Evolutionary conservation across 2,329 filamentous ascomycete genomes (phyloP), one percentile per base, ranked within the genome.

Genomic region (Fusarium sp.): DNA sequence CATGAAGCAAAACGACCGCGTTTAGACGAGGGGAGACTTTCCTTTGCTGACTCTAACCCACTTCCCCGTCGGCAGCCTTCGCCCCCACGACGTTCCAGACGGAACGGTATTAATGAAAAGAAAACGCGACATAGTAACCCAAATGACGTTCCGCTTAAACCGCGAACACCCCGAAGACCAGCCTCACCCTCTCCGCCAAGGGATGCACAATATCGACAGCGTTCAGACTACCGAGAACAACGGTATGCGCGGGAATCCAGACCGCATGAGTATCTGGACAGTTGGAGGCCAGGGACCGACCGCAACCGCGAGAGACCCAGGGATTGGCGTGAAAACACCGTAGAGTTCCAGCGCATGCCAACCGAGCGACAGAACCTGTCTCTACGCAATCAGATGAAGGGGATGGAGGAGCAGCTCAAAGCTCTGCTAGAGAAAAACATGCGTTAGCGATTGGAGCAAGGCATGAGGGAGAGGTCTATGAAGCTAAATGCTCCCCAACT

Each of bases 271-370:
- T 30, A 11, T 30, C 27, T 30, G 27, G 27, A 30, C 11, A 11
- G 4, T 13, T 4, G 4, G 6, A 1, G 1, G 10, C 40, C 13
- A 17, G 17, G 7, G 17, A n/a, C 7, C 1, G n/a, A 27, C 9
- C 8, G 9, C 7, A 10, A 17, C 4, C 20, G 8, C 15, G 27
- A 27, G 17, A 2, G 4, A 7, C 32, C 46, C 0, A 30, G 41
- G 5, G 23, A 56, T 2, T 58, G 67, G 22, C 58, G 69, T 0
- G 67, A 72, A 14, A 37, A 19, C 0, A 70, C 67, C 0, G 51
- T 23, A 0, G 67, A 66, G 6, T 72, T 72, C 2, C n/a, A 49
- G 1, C 25, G 23, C 0, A 56, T 70, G 67, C 22, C 62, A 0
- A 62, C 48, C 1, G 4, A 20, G 8, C 3, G 50, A 2, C 58